Evolutionary conservation across 2,329 filamentous ascomycete genomes (phyloP).

Genomic region (Canariomyces notabilis): DNA sequence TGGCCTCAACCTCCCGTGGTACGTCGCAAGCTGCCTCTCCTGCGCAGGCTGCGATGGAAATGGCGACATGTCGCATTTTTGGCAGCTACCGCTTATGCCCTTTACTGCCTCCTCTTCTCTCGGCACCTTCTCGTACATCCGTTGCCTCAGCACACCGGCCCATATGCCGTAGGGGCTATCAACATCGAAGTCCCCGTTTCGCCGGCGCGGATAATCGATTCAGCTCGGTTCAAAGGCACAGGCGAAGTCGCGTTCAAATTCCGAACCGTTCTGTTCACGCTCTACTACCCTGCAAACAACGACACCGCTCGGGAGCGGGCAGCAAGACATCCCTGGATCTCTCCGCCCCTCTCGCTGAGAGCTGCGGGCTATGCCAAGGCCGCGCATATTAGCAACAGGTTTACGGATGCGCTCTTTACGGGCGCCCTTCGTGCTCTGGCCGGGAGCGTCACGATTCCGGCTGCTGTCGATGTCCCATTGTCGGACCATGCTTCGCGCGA

Average conservation of each 20-base stretch:
- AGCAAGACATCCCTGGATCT: constrained; percentile 40
- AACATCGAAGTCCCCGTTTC: constrained; percentile 39
- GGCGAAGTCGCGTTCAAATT: constrained; percentile 40
- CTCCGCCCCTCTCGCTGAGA: constrained; percentile 39
- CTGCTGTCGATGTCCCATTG: constrained; percentile 42
- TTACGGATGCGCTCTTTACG: constrained; percentile 40
- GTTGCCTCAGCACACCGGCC: constrained; percentile 41
- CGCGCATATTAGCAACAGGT: constrained; percentile 39
- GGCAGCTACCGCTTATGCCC: constrained; percentile 31
- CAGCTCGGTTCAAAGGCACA: constrained; percentile 34
- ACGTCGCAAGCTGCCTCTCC: too few relatives aligned
- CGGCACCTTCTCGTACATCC: constrained; percentile 40
- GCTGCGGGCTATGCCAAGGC: constrained; percentile 44
- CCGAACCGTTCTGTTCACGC: constrained; percentile 43
- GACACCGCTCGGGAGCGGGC: constrained; percentile 17
- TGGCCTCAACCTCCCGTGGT: not conserved
- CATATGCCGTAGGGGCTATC: constrained; percentile 41
- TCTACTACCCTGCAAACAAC: constrained; percentile 43
- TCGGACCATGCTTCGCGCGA: constrained; percentile 20
- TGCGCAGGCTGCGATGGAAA: not conserved
- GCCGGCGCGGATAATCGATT: constrained; percentile 30
- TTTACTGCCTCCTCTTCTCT: constrained; percentile 37
- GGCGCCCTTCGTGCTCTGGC: constrained; percentile 38
- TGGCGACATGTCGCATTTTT: constrained; percentile 32
- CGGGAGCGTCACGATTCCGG: constrained; percentile 43